A percentile compares a stretch with the other conserved stretches of the same genome.
Evolutionary conservation across 345 rosid species (phyloP).

Genomic region (Lenwebbia sp.): DNA sequence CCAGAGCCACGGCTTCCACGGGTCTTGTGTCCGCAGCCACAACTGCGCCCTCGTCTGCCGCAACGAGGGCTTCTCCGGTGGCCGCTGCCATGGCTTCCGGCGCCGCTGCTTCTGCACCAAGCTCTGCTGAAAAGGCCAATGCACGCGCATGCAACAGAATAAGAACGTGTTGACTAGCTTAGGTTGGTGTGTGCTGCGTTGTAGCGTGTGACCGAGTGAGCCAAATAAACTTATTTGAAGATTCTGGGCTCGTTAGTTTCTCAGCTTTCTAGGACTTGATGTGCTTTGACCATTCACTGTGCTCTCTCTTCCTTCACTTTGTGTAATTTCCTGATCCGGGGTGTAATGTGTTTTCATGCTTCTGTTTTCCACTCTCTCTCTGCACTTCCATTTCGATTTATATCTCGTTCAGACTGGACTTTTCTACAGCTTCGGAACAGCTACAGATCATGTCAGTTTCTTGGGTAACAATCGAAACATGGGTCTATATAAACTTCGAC

Average conservation of each 20-base stretch:
- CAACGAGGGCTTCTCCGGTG: conserved; percentile 27
- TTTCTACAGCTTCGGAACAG: not conserved
- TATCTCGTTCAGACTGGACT: not conserved
- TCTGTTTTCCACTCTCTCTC: not conserved
- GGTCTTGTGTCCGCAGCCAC: conserved; percentile 10
- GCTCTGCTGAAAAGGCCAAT: conserved; percentile 8
- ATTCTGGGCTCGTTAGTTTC: not conserved
- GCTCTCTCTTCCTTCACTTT: not conserved
- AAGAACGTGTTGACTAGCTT: not conserved
- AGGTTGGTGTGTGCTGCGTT: not conserved
- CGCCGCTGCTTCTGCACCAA: conserved; percentile 30
- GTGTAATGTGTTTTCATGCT: not conserved
- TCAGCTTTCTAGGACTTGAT: not conserved
- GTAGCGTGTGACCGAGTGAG: not conserved
- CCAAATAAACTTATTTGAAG: not conserved
- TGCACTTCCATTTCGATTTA: not conserved
- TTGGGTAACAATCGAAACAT: not conserved
- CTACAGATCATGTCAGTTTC: not conserved
- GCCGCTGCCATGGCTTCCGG: conserved; percentile 24
- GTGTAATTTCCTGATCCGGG: not conserved
- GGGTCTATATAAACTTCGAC: not conserved
- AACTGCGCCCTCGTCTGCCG: conserved; percentile 30
- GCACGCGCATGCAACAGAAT: not conserved
- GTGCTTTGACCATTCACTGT: not conserved
- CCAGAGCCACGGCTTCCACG: conserved; percentile 21